These are phyloP conservation scores for Nepenthes gracilis DNA, from an alignment of 148 eudicot species.

Conservation along the genomic window DNA sequence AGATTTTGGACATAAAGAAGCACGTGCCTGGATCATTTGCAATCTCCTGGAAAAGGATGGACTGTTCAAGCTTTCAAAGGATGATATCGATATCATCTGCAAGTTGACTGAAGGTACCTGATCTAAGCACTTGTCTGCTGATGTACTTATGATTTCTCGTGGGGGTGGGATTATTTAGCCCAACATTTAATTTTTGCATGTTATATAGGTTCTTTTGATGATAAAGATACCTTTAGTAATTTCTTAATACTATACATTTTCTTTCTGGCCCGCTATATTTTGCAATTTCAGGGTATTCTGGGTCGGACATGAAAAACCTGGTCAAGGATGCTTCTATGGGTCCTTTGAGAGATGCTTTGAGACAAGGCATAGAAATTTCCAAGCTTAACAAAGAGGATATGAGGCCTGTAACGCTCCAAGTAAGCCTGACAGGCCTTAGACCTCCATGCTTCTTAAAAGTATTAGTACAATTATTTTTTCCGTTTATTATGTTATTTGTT, in stretches of 20 bases:
- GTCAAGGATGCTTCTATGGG: constrained; percentile 99
- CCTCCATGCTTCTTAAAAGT: background rate
- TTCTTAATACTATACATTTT: no score
- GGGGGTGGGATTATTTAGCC: background rate
- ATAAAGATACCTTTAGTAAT: background rate
- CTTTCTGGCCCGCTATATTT: background rate
- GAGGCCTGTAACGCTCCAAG: constrained; percentile 83
- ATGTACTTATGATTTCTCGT: background rate
- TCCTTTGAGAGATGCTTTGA: constrained; percentile 87
- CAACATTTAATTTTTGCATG: background rate
- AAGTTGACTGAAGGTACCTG: constrained; percentile 70
- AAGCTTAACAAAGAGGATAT: constrained; percentile 84
- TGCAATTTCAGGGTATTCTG: constrained; percentile 66
- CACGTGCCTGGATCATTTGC: constrained; percentile 85
- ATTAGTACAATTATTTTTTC: background rate
- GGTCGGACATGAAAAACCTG: constrained; percentile 97
- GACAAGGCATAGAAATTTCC: constrained; percentile 68
- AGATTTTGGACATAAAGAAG: constrained; percentile 40
- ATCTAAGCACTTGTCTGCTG: background rate
- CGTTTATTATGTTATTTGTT: background rate
- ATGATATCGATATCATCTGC: constrained; percentile 64
- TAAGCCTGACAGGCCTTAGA: constrained; percentile 6
- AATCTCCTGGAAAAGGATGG: constrained; percentile 85
- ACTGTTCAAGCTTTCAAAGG: constrained; percentile 65
- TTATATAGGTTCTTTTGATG: background rate